These are phyloP conservation scores for Sambucus nigra DNA, from an alignment of 129 eudicot species.

Conservation along the genomic window DNA sequence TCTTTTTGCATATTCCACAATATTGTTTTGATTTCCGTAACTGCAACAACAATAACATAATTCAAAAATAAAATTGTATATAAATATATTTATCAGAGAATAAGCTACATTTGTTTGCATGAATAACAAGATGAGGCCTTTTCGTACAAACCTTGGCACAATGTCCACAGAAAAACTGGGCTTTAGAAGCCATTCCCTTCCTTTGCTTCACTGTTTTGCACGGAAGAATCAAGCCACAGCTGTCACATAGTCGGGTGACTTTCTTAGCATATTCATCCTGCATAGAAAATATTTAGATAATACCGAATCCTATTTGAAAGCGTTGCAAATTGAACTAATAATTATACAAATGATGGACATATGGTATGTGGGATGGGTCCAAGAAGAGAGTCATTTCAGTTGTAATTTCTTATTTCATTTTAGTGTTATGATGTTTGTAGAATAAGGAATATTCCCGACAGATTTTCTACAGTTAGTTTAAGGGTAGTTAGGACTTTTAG, in stretches of 20 bases:
- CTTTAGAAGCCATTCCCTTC: conserved; percentile 27
- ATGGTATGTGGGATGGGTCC: too few species aligned
- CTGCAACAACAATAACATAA: conserved; percentile 22
- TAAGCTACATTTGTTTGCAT: neutral
- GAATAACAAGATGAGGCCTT: conserved; percentile 3
- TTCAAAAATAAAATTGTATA: neutral
- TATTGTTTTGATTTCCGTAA: conserved; percentile 76
- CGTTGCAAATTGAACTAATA: neutral
- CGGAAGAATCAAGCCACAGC: conserved; percentile 47
- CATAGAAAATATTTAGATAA: neutral
- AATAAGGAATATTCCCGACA: too few species aligned
- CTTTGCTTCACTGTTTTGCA: conserved; percentile 36
- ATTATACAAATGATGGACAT: too few species aligned
- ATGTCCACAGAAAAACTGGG: conserved; percentile 37
- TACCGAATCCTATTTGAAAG: neutral
- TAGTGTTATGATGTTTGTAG: too few species aligned
- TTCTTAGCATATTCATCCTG: conserved; percentile 38
- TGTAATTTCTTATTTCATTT: too few species aligned
- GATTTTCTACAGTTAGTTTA: too few species aligned
- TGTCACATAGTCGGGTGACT: conserved; percentile 35
- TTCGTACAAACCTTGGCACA: conserved; percentile 51
- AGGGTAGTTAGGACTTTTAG: too few species aligned
- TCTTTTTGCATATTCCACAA: conserved; percentile 83
- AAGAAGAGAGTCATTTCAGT: too few species aligned
- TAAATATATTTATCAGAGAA: too few species aligned